Percentiles rank a stretch among this genome's conserved stretches.
phyloP scores from a whole-genome alignment of 2,329 filamentous ascomycete genomes.

The Fusarium citri region DNA sequence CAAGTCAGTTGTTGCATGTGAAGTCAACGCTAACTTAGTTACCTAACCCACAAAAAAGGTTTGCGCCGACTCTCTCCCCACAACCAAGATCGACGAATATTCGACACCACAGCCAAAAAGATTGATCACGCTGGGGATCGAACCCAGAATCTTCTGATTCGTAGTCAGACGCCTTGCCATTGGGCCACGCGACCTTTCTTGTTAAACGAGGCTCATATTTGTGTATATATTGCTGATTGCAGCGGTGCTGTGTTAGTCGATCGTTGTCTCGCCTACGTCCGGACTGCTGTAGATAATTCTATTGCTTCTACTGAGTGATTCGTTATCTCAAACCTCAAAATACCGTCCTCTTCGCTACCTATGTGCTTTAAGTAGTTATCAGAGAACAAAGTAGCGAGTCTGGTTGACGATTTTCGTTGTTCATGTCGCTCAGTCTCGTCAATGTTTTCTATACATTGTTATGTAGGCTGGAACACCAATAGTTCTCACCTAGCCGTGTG shows the following conservation, averaged over 20 bases:
- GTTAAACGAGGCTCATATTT: accelerated
- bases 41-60: not conserved
- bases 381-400: not conserved
- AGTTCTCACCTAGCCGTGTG: not conserved
- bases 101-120: not conserved
- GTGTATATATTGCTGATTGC: accelerated
- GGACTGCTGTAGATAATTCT: not conserved
- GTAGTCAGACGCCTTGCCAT: constrained; percentile 51
- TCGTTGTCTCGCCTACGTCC: not conserved
- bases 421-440: accelerated
- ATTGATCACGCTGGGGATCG: constrained; percentile 45
- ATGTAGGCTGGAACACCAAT: not conserved
- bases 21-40: not conserved
- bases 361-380: accelerated
- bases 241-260: not conserved
- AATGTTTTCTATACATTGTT: not conserved
- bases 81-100: not conserved
- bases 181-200: constrained; percentile 43
- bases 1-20: too few species aligned
- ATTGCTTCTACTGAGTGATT: not conserved
- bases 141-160: constrained; percentile 51
- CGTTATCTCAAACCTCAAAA: not conserved
- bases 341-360: not conserved
- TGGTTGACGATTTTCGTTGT: not conserved
- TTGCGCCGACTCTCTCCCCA: not conserved